These are phyloP conservation scores for Leccinum obscurum DNA, from an alignment of 768 basidiomycete genomes.

Conservation along the genomic window DNA sequence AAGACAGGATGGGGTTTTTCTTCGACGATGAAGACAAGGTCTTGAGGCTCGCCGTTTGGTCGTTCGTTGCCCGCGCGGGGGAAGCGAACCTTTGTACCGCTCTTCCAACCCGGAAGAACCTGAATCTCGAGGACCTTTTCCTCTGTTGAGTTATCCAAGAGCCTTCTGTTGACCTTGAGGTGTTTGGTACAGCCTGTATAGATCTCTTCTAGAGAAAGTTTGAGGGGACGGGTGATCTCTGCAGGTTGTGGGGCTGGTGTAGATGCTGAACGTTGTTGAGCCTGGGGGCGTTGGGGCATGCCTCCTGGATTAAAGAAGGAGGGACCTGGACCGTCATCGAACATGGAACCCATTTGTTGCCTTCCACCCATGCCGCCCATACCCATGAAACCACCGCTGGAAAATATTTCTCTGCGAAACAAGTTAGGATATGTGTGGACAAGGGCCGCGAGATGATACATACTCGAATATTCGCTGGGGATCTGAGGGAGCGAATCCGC, in stretches of 20 bases:
- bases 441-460: conserved; percentile 32
- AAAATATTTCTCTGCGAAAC: conserved; percentile 57
- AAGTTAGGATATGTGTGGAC: conserved; percentile 6
- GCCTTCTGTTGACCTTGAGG: conserved; percentile 78
- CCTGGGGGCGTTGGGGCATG: conserved; percentile 49
- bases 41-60: conserved; percentile 66
- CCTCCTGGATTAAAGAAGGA: conserved; percentile 50
- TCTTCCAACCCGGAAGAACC: conserved; percentile 91
- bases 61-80: conserved; percentile 84
- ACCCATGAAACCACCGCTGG: conserved; percentile 36
- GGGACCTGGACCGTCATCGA: conserved; percentile 42
- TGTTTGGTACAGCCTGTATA: conserved; percentile 84
- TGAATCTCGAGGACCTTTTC: conserved; percentile 84
- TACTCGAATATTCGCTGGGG: conserved; percentile 89
- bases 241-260: conserved; percentile 37
- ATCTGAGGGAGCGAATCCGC: conserved; percentile 75
- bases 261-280: conserved; percentile 29
- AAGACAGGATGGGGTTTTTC: conserved; percentile 86
- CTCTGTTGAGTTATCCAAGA: conserved; percentile 73
- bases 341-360: conserved; percentile 32
- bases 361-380: conserved; percentile 44
- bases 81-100: conserved; percentile 92
- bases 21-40: conserved; percentile 96
- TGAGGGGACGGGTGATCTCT: conserved; percentile 81
- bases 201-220: conserved; percentile 83